Conservation (phyloP, 2,329 filamentous ascomycete genomes). For the Hypoxylon sp. region DNA sequence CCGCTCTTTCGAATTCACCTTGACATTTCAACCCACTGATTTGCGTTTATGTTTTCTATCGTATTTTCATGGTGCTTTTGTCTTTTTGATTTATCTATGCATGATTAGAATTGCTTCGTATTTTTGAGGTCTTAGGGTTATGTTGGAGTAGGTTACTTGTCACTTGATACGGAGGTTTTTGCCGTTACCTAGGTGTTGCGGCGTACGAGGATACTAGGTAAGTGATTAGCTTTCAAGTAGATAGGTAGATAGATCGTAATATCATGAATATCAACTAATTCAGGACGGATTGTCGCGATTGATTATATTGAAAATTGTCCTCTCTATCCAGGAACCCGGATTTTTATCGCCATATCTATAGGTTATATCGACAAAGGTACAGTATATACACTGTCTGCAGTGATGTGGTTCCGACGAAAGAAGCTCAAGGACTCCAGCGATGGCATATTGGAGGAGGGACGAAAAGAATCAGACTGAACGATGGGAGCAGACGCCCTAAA, state of each 20-base stretch:
- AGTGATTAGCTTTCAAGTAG: not conserved
- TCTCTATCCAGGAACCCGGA: not conserved
- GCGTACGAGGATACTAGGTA: not conserved
- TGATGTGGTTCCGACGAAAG: not conserved
- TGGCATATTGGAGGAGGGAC: not conserved
- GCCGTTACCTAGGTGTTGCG: not conserved
- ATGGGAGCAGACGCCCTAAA: not conserved
- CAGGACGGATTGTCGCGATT: not conserved
- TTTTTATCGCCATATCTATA: too few species aligned
- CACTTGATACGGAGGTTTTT: not conserved
- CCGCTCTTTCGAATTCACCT: constrained; percentile 26
- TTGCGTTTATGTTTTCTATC: not conserved
- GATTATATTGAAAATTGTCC: not conserved
- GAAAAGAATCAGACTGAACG: not conserved
- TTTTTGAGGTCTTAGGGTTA: not conserved
- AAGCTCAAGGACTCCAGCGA: not conserved
- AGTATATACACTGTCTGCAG: not conserved
- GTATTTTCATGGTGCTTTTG: not conserved
- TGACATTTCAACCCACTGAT: constrained; percentile 2
- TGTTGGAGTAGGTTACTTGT: not conserved
- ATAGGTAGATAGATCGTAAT: not conserved
- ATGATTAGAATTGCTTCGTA: not conserved
- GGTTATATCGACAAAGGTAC: too few species aligned
- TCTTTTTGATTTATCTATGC: not conserved
- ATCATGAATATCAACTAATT: not conserved